Conservation (phyloP, 306 rosid genomes). For the Lathyrus sativus region DNA sequence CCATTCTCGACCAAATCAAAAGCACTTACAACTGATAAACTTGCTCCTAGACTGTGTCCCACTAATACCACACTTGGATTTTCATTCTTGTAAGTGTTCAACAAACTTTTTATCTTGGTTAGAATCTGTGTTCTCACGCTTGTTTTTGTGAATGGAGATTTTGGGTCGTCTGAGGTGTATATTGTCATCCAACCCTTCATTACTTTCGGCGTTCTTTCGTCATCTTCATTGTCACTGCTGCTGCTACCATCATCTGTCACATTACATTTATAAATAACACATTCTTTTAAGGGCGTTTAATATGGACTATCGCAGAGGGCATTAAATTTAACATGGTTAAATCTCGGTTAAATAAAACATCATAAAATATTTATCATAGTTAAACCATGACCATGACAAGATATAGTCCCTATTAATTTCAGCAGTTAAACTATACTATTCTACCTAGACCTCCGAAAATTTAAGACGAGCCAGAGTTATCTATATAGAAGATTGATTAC, state of each 20-base stretch:
- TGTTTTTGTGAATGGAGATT: constrained; percentile 49
- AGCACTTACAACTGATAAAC: constrained; percentile 50
- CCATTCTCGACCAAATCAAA: constrained; percentile 68
- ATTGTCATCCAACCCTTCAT: constrained; percentile 77
- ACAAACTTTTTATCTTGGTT: constrained; percentile 36
- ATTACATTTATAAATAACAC: not conserved
- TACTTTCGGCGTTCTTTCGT: constrained; percentile 42
- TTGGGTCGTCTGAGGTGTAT: constrained; percentile 52
- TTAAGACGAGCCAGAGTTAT: too few relatives aligned
- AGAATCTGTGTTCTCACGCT: constrained; percentile 56
- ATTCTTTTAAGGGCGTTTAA: not conserved
- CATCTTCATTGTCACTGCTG: constrained; percentile 15
- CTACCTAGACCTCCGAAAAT: too few relatives aligned
- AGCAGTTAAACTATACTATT: too few relatives aligned
- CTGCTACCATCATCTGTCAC: constrained; percentile 22
- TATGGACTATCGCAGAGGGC: too few relatives aligned
- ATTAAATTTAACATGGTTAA: too few relatives aligned
- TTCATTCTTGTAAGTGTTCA: constrained; percentile 47
- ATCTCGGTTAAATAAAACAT: not conserved
- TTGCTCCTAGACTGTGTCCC: constrained; percentile 72
- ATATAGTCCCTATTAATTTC: too few relatives aligned
- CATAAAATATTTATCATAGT: too few relatives aligned
- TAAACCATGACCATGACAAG: too few relatives aligned
- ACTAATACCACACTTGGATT: constrained; percentile 49
- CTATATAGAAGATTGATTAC: not conserved